phyloP scores from a whole-genome alignment of 805 yeast species.

The Candida pini region DNA sequence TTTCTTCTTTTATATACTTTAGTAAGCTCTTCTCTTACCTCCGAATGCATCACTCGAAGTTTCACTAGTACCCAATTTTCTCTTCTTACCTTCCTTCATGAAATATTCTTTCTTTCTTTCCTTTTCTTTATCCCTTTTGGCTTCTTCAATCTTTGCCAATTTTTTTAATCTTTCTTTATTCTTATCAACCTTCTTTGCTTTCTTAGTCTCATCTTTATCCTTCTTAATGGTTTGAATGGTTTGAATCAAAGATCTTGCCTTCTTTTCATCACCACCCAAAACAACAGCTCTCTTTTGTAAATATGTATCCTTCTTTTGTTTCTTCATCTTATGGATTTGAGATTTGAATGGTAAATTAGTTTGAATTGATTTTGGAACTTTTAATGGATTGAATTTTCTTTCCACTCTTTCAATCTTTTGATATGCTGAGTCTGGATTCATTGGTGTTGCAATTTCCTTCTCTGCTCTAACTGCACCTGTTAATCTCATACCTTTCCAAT shows the following conservation, averaged over 20 bases:
- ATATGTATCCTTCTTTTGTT: conserved; percentile 78
- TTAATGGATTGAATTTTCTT: conserved; percentile 80
- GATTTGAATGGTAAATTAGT: conserved; percentile 84
- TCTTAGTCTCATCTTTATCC: conserved; percentile 77
- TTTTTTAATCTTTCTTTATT: conserved; percentile 71
- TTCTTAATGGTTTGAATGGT: conserved; percentile 79
- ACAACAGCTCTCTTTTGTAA: conserved; percentile 90
- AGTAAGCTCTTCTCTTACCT: conserved; percentile 18
- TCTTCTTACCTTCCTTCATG: conserved; percentile 61
- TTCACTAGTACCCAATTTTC: conserved; percentile 34
- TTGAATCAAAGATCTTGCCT: conserved; percentile 83
- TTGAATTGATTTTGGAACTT: conserved; percentile 76
- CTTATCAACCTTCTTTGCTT: conserved; percentile 66
- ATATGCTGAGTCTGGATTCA: conserved; percentile 43
- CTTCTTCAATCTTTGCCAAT: conserved; percentile 67
- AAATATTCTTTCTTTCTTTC: conserved; percentile 87
- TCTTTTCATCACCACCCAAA: conserved; percentile 86
- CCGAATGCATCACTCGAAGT: conserved; percentile 24
- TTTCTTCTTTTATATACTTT: no score
- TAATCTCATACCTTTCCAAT: conserved; percentile 95
- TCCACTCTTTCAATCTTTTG: conserved; percentile 76
- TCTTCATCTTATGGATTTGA: conserved; percentile 83
- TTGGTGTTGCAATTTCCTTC: conserved; percentile 57
- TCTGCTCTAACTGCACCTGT: conserved; percentile 92
- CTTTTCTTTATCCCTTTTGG: conserved; percentile 66